Base-by-base conservation (phyloP, 768 basidiomycete genomes). In the Tulasnella sp. region DNA sequence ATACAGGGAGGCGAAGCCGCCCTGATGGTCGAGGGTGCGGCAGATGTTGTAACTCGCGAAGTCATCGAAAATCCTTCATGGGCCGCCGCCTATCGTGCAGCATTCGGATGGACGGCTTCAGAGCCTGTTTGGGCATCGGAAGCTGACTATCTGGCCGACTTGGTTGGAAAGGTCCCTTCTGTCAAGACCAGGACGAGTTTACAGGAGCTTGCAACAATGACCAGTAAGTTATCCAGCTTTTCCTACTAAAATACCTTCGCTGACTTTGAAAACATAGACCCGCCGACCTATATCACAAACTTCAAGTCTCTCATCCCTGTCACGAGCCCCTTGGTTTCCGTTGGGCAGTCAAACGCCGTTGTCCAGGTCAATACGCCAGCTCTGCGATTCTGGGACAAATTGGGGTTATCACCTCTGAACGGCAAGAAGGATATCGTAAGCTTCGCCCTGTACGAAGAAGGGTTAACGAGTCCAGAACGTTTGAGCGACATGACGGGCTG, bases 311-410 rank as follows among this genome's bases (percentile, higher is more conserved):
- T 76, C 73, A 39, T 75, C 75, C 24, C 68, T 44, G 36, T 31
- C 40, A 44, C 38, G 72, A 72, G 90, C 10, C 83, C 88, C 1
- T 87, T 89, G 86, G 83, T 96, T 16, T 87, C 91, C 0, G 87
- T 93, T 39, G 91, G 89, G 3, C 94, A 93, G 82, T 89, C 89
- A 2, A 91, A 92, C 48, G 88, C 90, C 4, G 84, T 94, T 38
- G 86, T 96, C n/a, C 90, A 94, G 58, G 84, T 94, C 24, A 84
- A 90, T 19, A 91, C 94, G 1, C 85, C 93, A 5, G 92, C 94
- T 0, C 83, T 96, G 34, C 88, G 91, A 2, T 96, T 95, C 84
- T 96, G 95, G 94, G 92, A 93, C 82, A 96, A 94, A 84, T 87
- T 95, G 18, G 94, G 93, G 0, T 83, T 96, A 68, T 87, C 88